These are phyloP conservation scores for Penicillium digitatum DNA, from an alignment of 2,329 filamentous ascomycete species.

Conservation along the genomic window DNA sequence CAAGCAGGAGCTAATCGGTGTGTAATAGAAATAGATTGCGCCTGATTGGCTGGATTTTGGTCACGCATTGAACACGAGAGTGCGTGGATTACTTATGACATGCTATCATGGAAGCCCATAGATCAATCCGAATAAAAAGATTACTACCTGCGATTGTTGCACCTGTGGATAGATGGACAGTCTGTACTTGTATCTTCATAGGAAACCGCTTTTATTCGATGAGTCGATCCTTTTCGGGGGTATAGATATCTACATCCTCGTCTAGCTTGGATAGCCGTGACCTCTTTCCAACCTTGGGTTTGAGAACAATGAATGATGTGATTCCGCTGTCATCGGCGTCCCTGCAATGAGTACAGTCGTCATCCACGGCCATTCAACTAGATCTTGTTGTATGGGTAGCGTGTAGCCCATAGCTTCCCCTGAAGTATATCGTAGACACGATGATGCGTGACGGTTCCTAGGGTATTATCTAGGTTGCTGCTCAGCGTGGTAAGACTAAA, in stretches of 20 bases:
- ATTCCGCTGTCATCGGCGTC: not conserved
- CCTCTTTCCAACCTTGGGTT: not conserved
- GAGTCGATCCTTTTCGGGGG: not conserved
- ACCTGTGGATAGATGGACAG: not conserved
- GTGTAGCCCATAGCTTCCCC: not conserved
- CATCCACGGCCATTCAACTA: not conserved
- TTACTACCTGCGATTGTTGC: not conserved
- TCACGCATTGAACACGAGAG: not conserved
- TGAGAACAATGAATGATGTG: not conserved
- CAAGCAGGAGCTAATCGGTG: not conserved
- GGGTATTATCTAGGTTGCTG: not conserved
- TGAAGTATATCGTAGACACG: not conserved
- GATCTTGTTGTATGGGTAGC: too few species aligned
- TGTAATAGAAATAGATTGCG: conserved; percentile 7
- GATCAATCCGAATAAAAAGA: conserved; percentile 7
- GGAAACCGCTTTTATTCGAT: not conserved
- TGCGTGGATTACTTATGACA: not conserved
- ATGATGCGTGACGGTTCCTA: not conserved
- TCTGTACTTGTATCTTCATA: not conserved
- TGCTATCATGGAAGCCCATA: conserved; percentile 8
- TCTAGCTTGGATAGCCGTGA: not conserved
- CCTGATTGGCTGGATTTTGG: not conserved
- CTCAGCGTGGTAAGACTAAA: not conserved
- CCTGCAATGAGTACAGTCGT: not conserved
- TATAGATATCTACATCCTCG: not conserved